Conservation (phyloP, 345 rosid genomes). For the Sonneratia alba region DNA sequence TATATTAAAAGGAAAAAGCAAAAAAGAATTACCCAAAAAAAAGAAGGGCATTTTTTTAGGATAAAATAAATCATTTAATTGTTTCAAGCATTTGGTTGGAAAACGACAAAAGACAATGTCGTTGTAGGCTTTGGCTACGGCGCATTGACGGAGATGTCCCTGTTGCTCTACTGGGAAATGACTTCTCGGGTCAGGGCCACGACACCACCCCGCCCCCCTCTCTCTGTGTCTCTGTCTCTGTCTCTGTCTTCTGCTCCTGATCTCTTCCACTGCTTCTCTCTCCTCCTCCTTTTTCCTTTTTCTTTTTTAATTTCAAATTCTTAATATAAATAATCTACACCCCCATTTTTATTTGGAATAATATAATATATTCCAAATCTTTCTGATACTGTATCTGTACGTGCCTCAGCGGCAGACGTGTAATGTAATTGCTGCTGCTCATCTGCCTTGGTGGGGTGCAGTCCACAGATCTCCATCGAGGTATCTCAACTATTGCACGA, state of each 20-base stretch:
- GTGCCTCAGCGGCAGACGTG: background rate
- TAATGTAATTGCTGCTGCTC: background rate
- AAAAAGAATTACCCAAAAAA: no score
- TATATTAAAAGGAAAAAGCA: no score
- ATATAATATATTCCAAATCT: background rate
- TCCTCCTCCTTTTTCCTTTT: background rate
- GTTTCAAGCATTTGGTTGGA: no score
- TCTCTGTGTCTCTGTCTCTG: no score
- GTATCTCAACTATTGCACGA: no score
- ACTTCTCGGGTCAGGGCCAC: conserved; percentile 20
- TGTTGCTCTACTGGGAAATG: conserved; percentile 21
- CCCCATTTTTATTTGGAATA: no score
- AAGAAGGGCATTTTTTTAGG: no score
- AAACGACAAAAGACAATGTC: conserved; percentile 14
- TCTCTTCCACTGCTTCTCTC: background rate
- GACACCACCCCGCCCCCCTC: no score
- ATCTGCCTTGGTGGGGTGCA: no score
- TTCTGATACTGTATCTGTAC: background rate
- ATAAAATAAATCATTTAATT: no score
- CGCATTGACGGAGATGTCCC: conserved; percentile 50
- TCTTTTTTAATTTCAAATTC: background rate
- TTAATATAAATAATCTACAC: background rate
- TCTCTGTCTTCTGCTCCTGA: background rate
- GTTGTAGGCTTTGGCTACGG: conserved; percentile 19
- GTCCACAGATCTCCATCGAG: no score